Percentiles rank a stretch among this genome's conserved stretches.
These are phyloP conservation scores for Pyronema omphalodes DNA, from an alignment of 495 filamentous ascomycete genomes.

Conservation along the genomic window DNA sequence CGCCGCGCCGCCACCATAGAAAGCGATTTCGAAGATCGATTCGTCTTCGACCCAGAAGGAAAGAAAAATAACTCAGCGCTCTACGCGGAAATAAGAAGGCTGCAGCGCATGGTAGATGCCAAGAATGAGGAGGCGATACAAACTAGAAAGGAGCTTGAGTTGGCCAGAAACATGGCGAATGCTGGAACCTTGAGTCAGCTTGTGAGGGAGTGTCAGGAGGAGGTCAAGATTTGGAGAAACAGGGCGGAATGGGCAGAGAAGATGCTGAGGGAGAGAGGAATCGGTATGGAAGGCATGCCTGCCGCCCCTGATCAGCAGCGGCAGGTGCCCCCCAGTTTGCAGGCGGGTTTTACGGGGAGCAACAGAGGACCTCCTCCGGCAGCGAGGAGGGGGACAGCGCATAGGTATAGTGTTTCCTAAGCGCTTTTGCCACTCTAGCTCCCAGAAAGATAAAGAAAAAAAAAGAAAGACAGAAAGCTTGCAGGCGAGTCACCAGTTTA, in stretches of 20 bases:
- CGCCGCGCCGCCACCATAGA: constrained; percentile 14
- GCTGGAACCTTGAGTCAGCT: constrained; percentile 17
- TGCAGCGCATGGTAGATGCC: constrained; percentile 18
- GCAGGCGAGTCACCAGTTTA: no score
- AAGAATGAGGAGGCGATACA: constrained; percentile 19
- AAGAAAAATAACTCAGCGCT: constrained; percentile 22
- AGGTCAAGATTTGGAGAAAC: constrained; percentile 22
- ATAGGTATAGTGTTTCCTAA: no score
- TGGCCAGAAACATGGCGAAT: constrained; percentile 18
- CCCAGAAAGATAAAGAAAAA: no score
- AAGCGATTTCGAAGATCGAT: constrained; percentile 20
- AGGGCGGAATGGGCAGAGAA: constrained; percentile 24
- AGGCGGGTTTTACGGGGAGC: no score
- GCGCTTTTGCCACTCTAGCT: no score
- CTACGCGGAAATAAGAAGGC: constrained; percentile 20
- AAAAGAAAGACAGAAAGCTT: no score
- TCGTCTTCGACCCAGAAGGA: constrained; percentile 7
- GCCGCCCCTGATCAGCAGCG: no score
- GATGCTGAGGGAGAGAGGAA: constrained; percentile 9
- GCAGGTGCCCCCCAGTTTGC: no score
- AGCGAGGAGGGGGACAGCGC: no score
- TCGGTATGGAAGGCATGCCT: not conserved
- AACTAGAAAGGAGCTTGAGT: constrained; percentile 16
- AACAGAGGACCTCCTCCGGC: no score
- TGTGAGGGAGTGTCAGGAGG: constrained; percentile 19